Evolutionary conservation across 129 eudicot genomes (phyloP), one percentile per base, ranked within the genome.

Genomic region (Flaveria ramosissima): DNA sequence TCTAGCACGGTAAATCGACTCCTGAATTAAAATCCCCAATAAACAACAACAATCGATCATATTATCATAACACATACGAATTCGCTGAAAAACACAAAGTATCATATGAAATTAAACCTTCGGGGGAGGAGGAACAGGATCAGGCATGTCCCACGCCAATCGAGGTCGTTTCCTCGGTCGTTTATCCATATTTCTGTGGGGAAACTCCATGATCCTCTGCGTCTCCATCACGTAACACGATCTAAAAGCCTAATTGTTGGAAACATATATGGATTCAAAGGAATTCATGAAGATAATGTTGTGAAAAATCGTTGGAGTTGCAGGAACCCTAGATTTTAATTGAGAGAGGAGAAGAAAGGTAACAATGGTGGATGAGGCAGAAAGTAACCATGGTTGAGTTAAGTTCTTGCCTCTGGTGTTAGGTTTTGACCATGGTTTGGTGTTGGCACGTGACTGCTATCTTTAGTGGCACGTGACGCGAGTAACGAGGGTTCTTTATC

Each of bases 141-240:
- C 90, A 11, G 88, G 83, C 84, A 85, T 65, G 67, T 90, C 92
- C 92, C 96, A 86, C 2, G 92, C 77, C 71, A 90, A 90, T 17
- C 96, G 86, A 73, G 92, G 92, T 39, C 90, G 87, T 63, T 90
- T 90, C 65, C 92, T 76, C 1, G 96, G 96, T 14, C 96, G 77
- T 36, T 88, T 88, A 65, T 90, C 96, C 86, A 86, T 78, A 59
- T 79, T 86, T 66, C 77, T 88, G 39, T 82, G 86, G 8, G 85
- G 87, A 76, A 84, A 84, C 36, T 90, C 96, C 66, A 86, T 39
- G 24, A 88, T 81, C 55, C 87, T 78, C 57, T 90, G 96, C 30
- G 89, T 90, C 84, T 90, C 96, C 96, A 88, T 90, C 76, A 64
- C 77, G 36, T 56, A 51, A 52, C 64, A 20, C 77, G 55, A 71